Conservation (phyloP, 768 basidiomycete genomes). For the Gloeopeniophorella convolvens region DNA sequence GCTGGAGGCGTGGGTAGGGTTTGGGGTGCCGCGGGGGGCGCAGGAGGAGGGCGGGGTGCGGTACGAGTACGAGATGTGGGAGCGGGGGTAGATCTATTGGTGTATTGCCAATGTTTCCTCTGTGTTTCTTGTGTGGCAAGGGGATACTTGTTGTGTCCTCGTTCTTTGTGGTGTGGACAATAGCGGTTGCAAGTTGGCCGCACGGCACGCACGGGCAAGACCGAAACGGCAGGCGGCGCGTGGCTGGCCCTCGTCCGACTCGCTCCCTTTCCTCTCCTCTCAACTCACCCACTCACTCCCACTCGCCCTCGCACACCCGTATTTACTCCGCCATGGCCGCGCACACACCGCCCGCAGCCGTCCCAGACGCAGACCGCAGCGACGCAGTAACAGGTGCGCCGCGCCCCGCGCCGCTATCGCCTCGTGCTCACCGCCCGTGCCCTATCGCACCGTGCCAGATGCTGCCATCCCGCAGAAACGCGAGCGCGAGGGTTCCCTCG, state of each 20-base stretch:
- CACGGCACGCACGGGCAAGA: not conserved
- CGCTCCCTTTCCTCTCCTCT: slow-evolving; percentile 2
- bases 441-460: slow-evolving; percentile 32
- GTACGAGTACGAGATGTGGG: slow-evolving; percentile 98
- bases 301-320: slow-evolving; percentile 1
- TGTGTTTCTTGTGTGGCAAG: not conserved
- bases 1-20: slow-evolving; percentile 72
- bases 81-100: slow-evolving; percentile 31
- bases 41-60: slow-evolving; percentile 77
- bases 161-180: not conserved
- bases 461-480: slow-evolving; percentile 50
- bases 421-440: not conserved
- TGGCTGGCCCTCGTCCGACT: not conserved
- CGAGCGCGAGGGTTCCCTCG: slow-evolving; percentile 71
- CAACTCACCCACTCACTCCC: not conserved
- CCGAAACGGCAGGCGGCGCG: slow-evolving; percentile 7
- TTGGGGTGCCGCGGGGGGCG: slow-evolving; percentile 66
- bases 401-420: slow-evolving; percentile 1
- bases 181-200: no score
- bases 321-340: no score
- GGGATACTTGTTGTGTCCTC: no score
- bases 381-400: not conserved
- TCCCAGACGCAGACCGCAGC: not conserved
- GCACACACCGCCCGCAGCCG: not conserved
- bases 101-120: not conserved